phyloP scores from a whole-genome alignment of 2,329 filamentous ascomycete genomes.

The Aspergillus ruber region DNA sequence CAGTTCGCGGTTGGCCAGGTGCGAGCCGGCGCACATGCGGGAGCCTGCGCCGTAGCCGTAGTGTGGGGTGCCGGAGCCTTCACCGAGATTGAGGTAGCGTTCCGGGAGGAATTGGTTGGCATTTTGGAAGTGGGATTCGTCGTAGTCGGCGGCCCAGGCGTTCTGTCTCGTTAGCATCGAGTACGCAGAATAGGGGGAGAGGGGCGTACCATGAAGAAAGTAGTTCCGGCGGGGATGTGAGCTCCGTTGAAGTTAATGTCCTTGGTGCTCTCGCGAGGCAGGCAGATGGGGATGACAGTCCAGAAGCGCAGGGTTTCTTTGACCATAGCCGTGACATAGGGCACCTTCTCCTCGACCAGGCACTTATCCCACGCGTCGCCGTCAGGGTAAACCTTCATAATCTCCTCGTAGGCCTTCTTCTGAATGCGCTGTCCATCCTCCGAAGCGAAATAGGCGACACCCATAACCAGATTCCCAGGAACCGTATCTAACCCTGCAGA shows the following conservation, averaged over 20 bases:
- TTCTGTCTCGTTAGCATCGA: conserved; percentile 41
- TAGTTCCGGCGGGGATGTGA: conserved; percentile 66
- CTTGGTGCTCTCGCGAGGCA: conserved; percentile 66
- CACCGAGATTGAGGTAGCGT: conserved; percentile 55
- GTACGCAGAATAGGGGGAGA: background rate
- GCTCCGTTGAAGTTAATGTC: conserved; percentile 64
- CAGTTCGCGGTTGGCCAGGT: conserved; percentile 58
- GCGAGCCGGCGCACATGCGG: conserved; percentile 58
- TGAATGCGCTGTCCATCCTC: conserved; percentile 64
- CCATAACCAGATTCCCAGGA: conserved; percentile 72
- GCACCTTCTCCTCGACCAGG: conserved; percentile 65
- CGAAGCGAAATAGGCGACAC: conserved; percentile 67
- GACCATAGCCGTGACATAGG: conserved; percentile 69
- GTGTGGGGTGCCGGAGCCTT: conserved; percentile 51
- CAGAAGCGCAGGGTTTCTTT: conserved; percentile 75
- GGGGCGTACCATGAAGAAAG: conserved; percentile 63
- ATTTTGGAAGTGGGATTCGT: conserved; percentile 60
- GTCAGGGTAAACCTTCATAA: conserved; percentile 63
- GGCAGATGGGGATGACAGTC: conserved; percentile 71
- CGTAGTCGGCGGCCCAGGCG: conserved; percentile 69
- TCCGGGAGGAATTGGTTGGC: conserved; percentile 62
- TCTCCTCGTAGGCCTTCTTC: conserved; percentile 61
- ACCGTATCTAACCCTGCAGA: conserved; percentile 77
- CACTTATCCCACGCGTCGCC: conserved; percentile 72
- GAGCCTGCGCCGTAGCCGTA: conserved; percentile 59